Conservation (phyloP, 495 filamentous ascomycete genomes). For the Xylaria curta region DNA sequence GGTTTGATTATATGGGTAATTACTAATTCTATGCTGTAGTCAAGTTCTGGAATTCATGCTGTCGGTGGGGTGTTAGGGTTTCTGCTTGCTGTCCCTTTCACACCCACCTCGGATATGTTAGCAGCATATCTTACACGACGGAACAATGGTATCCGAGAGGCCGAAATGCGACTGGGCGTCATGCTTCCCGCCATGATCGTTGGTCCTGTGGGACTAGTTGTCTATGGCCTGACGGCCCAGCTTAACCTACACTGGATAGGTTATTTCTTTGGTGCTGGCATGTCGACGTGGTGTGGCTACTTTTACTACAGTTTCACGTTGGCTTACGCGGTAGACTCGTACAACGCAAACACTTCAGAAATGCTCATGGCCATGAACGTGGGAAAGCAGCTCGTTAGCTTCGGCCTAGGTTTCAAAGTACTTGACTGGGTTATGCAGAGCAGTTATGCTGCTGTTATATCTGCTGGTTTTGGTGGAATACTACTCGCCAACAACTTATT, state of each 20-base stretch:
- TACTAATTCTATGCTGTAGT: constrained; percentile 39
- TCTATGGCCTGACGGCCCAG: constrained; percentile 63
- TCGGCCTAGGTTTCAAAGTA: constrained; percentile 44
- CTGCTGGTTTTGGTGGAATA: constrained; percentile 41
- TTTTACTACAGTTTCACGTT: constrained; percentile 68
- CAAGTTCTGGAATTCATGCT: constrained; percentile 62
- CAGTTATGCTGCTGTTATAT: constrained; percentile 42
- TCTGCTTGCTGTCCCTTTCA: constrained; percentile 62
- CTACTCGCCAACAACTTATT: constrained; percentile 43
- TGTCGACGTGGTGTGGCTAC: constrained; percentile 59
- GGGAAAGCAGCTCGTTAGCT: constrained; percentile 64
- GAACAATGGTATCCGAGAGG: constrained; percentile 64
- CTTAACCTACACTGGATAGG: constrained; percentile 61
- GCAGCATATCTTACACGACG: constrained; percentile 60
- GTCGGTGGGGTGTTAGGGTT: constrained; percentile 61
- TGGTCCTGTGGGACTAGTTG: constrained; percentile 59
- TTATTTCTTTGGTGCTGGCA: constrained; percentile 60
- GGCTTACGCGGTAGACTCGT: constrained; percentile 68
- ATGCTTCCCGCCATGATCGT: constrained; percentile 62
- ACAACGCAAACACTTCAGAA: constrained; percentile 65
- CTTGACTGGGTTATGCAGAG: constrained; percentile 45
- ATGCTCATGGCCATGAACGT: constrained; percentile 67
- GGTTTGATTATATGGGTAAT: background rate
- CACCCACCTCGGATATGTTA: constrained; percentile 59
- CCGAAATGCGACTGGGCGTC: constrained; percentile 66